These are phyloP conservation scores for Erodium texanum DNA, from an alignment of 441 rosid genomes.

Conservation along the genomic window DNA sequence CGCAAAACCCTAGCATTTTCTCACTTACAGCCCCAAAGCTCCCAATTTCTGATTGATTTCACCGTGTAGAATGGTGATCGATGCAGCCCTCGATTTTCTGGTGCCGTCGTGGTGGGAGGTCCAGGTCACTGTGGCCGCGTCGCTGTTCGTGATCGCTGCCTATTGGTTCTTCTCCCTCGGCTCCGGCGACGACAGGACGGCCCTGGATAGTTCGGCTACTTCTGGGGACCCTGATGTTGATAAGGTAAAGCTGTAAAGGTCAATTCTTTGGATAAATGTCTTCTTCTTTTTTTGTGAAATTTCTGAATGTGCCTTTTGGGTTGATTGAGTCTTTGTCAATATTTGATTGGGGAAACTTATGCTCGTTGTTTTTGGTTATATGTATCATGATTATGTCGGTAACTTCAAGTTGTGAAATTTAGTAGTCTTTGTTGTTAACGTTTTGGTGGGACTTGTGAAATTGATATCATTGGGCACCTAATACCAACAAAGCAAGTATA, in stretches of 20 bases:
- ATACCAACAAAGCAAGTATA: background rate
- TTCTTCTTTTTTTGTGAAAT: background rate
- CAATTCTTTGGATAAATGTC: slow-evolving; percentile 11
- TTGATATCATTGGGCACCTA: background rate
- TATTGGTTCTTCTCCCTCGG: slow-evolving; percentile 52
- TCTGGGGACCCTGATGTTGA: slow-evolving; percentile 36
- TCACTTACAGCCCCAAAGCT: background rate
- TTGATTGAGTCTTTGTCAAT: background rate
- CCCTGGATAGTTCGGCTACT: slow-evolving; percentile 25
- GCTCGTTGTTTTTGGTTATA: too few species aligned
- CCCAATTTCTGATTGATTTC: background rate
- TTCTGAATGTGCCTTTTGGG: background rate
- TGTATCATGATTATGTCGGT: too few species aligned
- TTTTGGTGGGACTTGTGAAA: background rate
- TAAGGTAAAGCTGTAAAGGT: slow-evolving; percentile 51
- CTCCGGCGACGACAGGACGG: slow-evolving; percentile 33
- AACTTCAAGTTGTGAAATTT: background rate
- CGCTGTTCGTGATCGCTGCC: slow-evolving; percentile 43
- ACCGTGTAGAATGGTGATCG: slow-evolving; percentile 24
- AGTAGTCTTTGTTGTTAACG: background rate
- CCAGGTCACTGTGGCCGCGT: slow-evolving; percentile 58
- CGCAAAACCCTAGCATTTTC: background rate
- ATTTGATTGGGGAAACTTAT: too few species aligned
- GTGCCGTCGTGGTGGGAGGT: slow-evolving; percentile 91
- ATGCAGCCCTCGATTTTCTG: slow-evolving; percentile 37